phyloP scores from a whole-genome alignment of 164 flowering plant genomes.

The Euptelea pleiosperma region DNA sequence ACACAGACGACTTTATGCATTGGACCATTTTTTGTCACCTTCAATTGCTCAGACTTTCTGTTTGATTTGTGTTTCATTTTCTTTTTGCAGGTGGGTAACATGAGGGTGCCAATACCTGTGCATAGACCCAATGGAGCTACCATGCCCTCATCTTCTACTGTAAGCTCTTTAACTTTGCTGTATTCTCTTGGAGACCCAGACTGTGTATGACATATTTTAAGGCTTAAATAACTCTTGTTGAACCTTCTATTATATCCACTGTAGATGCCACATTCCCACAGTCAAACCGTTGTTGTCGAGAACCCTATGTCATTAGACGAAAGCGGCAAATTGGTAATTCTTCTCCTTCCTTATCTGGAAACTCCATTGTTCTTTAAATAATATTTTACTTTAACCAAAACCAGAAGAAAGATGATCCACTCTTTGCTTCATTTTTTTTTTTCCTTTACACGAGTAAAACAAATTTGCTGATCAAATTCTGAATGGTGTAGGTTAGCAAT shows the following conservation, averaged over 20 bases:
- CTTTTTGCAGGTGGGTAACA: slow-evolving; percentile 45
- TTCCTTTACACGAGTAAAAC: background rate
- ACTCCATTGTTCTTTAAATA: background rate
- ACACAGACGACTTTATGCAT: background rate
- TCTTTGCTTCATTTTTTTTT: slow-evolving; percentile 1
- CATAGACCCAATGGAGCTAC: slow-evolving; percentile 54
- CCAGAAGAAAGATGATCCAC: too few species aligned
- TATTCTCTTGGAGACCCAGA: background rate
- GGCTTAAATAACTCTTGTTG: background rate
- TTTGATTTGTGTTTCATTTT: background rate
- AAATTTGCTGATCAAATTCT: background rate
- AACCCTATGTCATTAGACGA: slow-evolving; percentile 95
- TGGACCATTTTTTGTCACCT: background rate
- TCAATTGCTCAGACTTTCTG: background rate
- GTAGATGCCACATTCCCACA: slow-evolving; percentile 43
- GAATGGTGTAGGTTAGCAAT: slow-evolving; percentile 68
- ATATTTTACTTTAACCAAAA: background rate
- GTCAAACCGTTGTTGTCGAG: slow-evolving; percentile 89
- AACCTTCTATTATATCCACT: slow-evolving; percentile 3
- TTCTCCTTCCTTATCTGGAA: background rate
- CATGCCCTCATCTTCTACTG: slow-evolving; percentile 47
- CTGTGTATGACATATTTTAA: background rate
- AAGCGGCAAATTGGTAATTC: slow-evolving; percentile 83
- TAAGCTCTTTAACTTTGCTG: slow-evolving; percentile 25
- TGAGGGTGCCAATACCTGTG: slow-evolving; percentile 56